These are phyloP conservation scores for Bruguiera hainesii DNA, from an alignment of 441 rosid species.

Conservation along the genomic window DNA sequence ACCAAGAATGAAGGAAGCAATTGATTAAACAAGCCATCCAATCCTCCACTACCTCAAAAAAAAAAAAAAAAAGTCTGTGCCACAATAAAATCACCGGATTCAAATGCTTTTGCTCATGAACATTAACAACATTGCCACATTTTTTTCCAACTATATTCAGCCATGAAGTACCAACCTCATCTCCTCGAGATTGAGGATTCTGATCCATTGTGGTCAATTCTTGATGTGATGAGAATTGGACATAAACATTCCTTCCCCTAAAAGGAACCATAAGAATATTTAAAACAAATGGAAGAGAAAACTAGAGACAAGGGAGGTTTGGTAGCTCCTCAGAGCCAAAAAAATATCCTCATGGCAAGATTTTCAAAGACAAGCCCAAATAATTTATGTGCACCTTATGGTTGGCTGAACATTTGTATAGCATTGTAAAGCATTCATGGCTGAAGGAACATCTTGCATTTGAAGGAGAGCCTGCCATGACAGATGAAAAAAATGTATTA, in stretches of 20 bases:
- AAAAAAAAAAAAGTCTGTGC: neutral
- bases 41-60: neutral
- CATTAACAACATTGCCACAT: constrained; percentile 5
- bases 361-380: neutral
- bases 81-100: neutral
- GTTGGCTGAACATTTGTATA: constrained; percentile 83
- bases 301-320: neutral
- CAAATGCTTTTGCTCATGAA: constrained; percentile 9
- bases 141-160: constrained; percentile 6
- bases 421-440: constrained; percentile 77
- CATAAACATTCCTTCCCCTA: constrained; percentile 96
- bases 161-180: constrained; percentile 65
- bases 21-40: neutral
- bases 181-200: constrained; percentile 87
- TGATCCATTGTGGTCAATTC: constrained; percentile 96
- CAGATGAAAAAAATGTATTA: constrained; percentile 12
- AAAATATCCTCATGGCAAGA: neutral
- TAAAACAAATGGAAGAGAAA: neutral
- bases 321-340: neutral
- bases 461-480: constrained; percentile 82
- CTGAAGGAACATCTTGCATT: constrained; percentile 95
- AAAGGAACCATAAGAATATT: constrained; percentile 3
- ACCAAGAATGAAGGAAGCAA: neutral
- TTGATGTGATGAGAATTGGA: constrained; percentile 97
- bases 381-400: constrained; percentile 48